These are phyloP conservation scores for Herpetomonas muscarum DNA, from an alignment of 208 protist species.

Conservation along the genomic window DNA sequence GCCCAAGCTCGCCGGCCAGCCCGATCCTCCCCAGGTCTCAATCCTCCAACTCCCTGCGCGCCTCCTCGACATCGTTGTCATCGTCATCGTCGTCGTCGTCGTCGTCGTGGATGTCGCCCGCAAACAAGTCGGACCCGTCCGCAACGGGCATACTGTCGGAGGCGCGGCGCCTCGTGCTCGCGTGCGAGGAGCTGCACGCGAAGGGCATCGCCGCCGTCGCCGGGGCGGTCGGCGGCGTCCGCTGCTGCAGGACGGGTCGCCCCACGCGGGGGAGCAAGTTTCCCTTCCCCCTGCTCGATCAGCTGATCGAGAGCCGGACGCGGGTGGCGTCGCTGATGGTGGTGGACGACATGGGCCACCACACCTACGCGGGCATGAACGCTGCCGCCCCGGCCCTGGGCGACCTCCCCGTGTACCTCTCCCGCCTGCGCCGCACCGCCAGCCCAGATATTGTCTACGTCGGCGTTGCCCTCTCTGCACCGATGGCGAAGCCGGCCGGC, in stretches of 20 bases:
- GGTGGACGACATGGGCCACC: constrained; percentile 53
- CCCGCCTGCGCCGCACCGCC: constrained; percentile 75
- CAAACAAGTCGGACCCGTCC: too few relatives aligned
- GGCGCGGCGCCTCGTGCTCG: too few relatives aligned
- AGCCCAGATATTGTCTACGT: constrained; percentile 91
- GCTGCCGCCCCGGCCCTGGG: constrained; percentile 55
- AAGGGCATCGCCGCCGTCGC: too few relatives aligned
- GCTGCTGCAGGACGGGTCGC: too few relatives aligned
- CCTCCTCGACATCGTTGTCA: too few relatives aligned
- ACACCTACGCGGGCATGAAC: constrained; percentile 71
- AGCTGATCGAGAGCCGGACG: constrained; percentile 50
- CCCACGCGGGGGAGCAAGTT: constrained; percentile 27
- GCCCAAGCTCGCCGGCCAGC: not conserved
- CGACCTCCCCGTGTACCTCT: constrained; percentile 73
- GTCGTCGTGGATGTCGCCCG: too few relatives aligned
- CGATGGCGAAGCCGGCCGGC: constrained; percentile 7
- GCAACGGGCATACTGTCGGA: too few relatives aligned
- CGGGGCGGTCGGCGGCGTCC: too few relatives aligned
- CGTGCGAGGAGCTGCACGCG: too few relatives aligned
- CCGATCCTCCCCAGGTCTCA: too few relatives aligned
- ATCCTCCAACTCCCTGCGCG: too few relatives aligned
- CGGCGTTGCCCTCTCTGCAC: constrained; percentile 42
- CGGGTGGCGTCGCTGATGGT: constrained; percentile 67
- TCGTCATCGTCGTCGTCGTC: too few relatives aligned
- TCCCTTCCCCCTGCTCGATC: constrained; percentile 72